Percentiles rank a stretch among this genome's conserved stretches.
These are phyloP conservation scores for Penicillium sp. DNA, from an alignment of 2,329 filamentous ascomycete genomes.

Conservation along the genomic window DNA sequence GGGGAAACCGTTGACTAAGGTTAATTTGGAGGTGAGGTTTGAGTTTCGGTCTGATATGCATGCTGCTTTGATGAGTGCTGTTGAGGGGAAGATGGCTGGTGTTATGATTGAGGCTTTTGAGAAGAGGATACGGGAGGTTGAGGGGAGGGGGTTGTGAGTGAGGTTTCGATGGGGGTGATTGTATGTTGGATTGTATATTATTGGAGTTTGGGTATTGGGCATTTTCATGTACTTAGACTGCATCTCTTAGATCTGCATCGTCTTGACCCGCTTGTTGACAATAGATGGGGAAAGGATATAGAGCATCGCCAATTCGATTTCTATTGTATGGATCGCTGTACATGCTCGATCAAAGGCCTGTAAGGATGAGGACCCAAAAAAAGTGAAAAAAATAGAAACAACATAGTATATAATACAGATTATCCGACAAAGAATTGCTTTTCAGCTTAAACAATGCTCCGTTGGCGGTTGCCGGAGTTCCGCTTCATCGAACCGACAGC, in stretches of 20 bases:
- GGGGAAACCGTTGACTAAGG: conserved; percentile 58
- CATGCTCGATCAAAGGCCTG: conserved; percentile 12
- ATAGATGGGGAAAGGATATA: not conserved
- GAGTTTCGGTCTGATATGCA: conserved; percentile 88
- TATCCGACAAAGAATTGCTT: conserved; percentile 20
- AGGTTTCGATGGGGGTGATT: not conserved
- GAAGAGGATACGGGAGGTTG: conserved; percentile 63
- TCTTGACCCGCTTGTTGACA: not conserved
- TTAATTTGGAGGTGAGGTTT: conserved; percentile 73
- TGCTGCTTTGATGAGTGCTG: conserved; percentile 71
- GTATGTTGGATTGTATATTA: conserved; percentile 15
- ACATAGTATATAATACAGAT: conserved; percentile 28
- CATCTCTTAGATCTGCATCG: not conserved
- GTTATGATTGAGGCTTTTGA: conserved; percentile 95
- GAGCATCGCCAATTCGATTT: conserved; percentile 13
- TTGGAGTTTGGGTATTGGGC: not conserved
- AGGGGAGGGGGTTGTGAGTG: conserved; percentile 29
- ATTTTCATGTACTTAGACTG: conserved; percentile 1
- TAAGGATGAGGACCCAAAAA: conserved; percentile 8
- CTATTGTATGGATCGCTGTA: conserved; percentile 20
- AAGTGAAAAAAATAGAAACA: conserved; percentile 22
- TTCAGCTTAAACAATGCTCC: conserved; percentile 28
- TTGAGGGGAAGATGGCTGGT: conserved; percentile 77
- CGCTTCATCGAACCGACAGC: conserved; percentile 30
- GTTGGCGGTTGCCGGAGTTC: conserved; percentile 19